phyloP scores from a whole-genome alignment of 257 asterid genomes.

The Datura wrightii region DNA sequence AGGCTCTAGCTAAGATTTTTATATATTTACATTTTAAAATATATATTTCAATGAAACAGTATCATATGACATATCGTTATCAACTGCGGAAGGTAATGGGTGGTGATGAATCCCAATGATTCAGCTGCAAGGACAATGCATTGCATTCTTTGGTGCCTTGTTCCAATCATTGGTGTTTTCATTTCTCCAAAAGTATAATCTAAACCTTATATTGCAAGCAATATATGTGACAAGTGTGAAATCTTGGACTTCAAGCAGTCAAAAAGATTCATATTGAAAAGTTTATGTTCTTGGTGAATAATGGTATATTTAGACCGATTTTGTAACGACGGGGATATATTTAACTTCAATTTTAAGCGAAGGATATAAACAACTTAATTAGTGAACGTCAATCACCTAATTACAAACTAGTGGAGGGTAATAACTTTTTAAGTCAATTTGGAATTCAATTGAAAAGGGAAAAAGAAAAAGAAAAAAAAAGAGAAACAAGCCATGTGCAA shows the following conservation, averaged over 20 bases:
- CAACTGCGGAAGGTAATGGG: no score
- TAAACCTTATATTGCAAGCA: slow-evolving; percentile 31
- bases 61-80: no score
- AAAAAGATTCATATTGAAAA: background rate
- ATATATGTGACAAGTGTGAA: slow-evolving; percentile 21
- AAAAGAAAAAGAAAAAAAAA: background rate
- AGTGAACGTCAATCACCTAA: background rate
- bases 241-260: background rate
- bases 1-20: no score
- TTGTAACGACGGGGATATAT: no score
- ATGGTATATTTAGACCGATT: no score
- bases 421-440: background rate
- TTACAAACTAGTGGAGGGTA: background rate
- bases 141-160: slow-evolving; percentile 18
- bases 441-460: slow-evolving; percentile 24
- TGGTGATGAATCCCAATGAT: no score
- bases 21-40: no score
- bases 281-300: no score
- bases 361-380: background rate
- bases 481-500: slow-evolving; percentile 43
- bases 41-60: no score
- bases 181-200: background rate
- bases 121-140: no score
- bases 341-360: no score
- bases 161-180: slow-evolving; percentile 1